phyloP scores from a whole-genome alignment of 2,329 filamentous ascomycete species.

The Huntiella bhutanensis region DNA sequence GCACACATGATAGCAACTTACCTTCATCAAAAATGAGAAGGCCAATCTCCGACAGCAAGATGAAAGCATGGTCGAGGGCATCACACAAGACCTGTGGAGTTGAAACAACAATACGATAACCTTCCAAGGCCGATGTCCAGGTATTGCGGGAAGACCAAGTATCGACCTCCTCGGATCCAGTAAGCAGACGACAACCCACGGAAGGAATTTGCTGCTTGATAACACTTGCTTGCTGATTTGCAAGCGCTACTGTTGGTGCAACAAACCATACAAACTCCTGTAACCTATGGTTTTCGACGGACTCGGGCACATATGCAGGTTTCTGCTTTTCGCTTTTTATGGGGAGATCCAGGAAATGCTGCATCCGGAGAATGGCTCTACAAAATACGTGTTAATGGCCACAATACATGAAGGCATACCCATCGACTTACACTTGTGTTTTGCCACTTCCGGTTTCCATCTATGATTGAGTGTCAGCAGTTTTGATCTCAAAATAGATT shows the following conservation, averaged over 20 bases:
- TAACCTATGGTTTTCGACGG: conserved; percentile 12
- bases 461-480: conserved; percentile 21
- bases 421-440: conserved; percentile 46
- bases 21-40: conserved; percentile 75
- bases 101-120: conserved; percentile 54
- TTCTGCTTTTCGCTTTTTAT: too few species aligned
- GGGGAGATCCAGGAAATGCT: neutral
- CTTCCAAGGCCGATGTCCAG: conserved; percentile 48
- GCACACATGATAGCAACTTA: conserved; percentile 17
- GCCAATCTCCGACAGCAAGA: conserved; percentile 41
- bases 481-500: neutral
- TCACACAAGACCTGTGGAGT: conserved; percentile 60
- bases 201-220: conserved; percentile 40
- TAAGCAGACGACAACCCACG: conserved; percentile 42
- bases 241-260: conserved; percentile 48
- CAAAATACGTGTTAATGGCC: neutral
- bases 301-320: too few species aligned
- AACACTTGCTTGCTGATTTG: conserved; percentile 43
- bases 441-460: conserved; percentile 72
- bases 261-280: conserved; percentile 52
- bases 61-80: conserved; percentile 56
- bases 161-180: conserved; percentile 49
- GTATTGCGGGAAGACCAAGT: conserved; percentile 48
- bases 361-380: conserved; percentile 8
- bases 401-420: neutral